phyloP scores from a whole-genome alignment of 2,329 filamentous ascomycete species.

The Fusarium sulawesiense region DNA sequence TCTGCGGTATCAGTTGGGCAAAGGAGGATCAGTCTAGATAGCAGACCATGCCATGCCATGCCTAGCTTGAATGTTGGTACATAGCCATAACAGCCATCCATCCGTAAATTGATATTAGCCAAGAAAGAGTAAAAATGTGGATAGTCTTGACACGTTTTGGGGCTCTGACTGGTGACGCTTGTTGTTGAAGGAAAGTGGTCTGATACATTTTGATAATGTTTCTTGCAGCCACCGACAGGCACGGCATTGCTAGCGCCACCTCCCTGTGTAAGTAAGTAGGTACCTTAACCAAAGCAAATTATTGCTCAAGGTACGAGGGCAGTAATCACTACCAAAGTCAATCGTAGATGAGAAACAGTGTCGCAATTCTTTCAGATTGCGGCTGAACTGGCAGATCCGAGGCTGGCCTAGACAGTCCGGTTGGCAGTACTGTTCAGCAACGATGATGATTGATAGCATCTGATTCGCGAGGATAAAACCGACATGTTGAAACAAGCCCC shows the following conservation, averaged over 20 bases:
- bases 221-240: slow-evolving; percentile 15
- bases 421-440: neutral
- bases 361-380: neutral
- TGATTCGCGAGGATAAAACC: slow-evolving; percentile 29
- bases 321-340: slow-evolving; percentile 13
- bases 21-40: slow-evolving; percentile 8
- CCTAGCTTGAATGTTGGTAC: slow-evolving; percentile 12
- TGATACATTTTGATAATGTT: slow-evolving; percentile 26
- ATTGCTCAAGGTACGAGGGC: neutral
- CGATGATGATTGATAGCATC: slow-evolving; percentile 7
- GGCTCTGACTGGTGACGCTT: slow-evolving; percentile 19
- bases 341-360: slow-evolving; percentile 8
- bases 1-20: slow-evolving; percentile 25
- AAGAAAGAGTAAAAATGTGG: slow-evolving; percentile 25
- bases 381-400: slow-evolving; percentile 7
- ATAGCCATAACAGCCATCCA: slow-evolving; percentile 2
- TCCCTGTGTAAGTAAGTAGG: slow-evolving; percentile 3
- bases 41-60: slow-evolving; percentile 1
- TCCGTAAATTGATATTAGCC: slow-evolving; percentile 1
- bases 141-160: slow-evolving; percentile 22
- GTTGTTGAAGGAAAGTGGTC: slow-evolving; percentile 26
- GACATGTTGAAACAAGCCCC: slow-evolving; percentile 9
- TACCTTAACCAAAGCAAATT: neutral
- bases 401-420: neutral
- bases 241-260: slow-evolving; percentile 23